A percentile compares a stretch with the other conserved stretches of the same genome.
phyloP scores from a whole-genome alignment of 2,329 filamentous ascomycete species.

The Aspergillus floridensis region DNA sequence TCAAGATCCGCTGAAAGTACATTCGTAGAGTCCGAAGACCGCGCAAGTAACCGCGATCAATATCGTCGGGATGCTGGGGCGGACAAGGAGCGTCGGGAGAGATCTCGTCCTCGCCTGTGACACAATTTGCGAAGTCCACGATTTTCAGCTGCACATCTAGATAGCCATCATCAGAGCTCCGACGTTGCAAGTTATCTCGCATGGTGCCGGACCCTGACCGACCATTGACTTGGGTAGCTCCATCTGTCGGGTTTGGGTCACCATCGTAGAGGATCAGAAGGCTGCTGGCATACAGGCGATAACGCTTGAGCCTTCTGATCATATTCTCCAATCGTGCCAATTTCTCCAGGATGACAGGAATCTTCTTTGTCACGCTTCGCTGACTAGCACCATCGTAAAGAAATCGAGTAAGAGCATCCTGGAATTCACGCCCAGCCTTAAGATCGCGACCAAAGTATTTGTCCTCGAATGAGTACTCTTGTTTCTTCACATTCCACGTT shows the following conservation, averaged over 20 bases:
- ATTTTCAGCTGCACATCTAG: constrained; percentile 76
- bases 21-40: constrained; percentile 73
- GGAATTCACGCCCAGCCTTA: constrained; percentile 84
- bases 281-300: constrained; percentile 93
- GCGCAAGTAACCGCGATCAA: constrained; percentile 85
- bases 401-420: constrained; percentile 81
- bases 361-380: constrained; percentile 76
- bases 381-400: constrained; percentile 85
- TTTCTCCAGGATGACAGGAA: constrained; percentile 82
- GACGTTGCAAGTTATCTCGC: constrained; percentile 35
- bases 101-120: constrained; percentile 75
- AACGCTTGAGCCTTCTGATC: constrained; percentile 73
- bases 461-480: constrained; percentile 92
- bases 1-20: constrained; percentile 86
- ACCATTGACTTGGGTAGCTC: constrained; percentile 21
- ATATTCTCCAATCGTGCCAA: constrained; percentile 79
- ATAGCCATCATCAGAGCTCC: constrained; percentile 35
- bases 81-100: constrained; percentile 66
- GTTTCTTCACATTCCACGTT: constrained; percentile 82
- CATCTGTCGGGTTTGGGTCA: constrained; percentile 42
- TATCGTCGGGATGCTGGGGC: constrained; percentile 72
- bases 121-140: constrained; percentile 96
- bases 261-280: constrained; percentile 95
- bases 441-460: constrained; percentile 94
- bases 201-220: constrained; percentile 21